phyloP scores from a whole-genome alignment of 805 yeast species.

The Metschnikowia cerradonensis region DNA sequence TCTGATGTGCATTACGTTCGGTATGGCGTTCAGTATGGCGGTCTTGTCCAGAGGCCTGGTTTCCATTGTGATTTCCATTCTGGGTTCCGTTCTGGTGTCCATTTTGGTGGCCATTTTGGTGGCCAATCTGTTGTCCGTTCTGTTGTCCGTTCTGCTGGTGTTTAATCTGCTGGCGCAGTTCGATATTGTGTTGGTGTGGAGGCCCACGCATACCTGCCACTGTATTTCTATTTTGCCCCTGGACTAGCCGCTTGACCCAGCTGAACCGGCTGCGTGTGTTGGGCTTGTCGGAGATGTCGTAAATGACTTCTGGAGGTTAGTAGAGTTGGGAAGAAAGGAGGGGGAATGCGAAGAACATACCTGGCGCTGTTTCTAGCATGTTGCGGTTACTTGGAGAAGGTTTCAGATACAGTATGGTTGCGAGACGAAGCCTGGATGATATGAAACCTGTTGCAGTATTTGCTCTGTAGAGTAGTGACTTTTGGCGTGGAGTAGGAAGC shows the following conservation, averaged over 20 bases:
- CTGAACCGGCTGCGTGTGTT: conserved; percentile 31
- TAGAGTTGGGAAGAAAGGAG: background rate
- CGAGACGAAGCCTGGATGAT: background rate
- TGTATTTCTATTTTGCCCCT: conserved; percentile 26
- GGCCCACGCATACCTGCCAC: conserved; percentile 10
- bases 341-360: conserved; percentile 1
- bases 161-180: background rate
- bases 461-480: background rate
- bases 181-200: conserved; percentile 5
- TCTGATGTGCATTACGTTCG: no score
- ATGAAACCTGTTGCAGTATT: background rate
- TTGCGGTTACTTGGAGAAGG: background rate
- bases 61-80: background rate
- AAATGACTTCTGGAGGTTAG: conserved; percentile 7
- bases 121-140: background rate
- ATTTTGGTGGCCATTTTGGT: background rate
- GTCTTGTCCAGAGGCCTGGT: no score
- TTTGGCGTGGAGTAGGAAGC: background rate
- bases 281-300: conserved; percentile 22
- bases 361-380: conserved; percentile 1
- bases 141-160: background rate
- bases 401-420: background rate
- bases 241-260: conserved; percentile 41
- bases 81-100: background rate
- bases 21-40: no score